A percentile compares a stretch with the other conserved stretches of the same genome.
Conservation (phyloP, 192 early-diverging fungal genomes). For the Ambispora gerdemannii region DNA sequence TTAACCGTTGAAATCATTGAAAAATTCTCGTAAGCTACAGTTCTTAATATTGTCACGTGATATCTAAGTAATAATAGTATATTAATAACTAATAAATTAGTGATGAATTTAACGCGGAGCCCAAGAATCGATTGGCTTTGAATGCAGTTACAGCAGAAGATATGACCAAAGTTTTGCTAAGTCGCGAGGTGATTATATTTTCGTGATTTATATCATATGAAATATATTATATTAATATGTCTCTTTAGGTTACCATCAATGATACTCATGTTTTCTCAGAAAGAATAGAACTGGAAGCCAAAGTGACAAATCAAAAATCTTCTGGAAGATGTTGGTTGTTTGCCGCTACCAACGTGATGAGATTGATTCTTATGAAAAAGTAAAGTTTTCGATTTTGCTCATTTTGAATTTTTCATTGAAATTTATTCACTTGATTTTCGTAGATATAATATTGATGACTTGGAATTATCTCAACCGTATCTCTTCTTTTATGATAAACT, state of each 20-base stretch:
- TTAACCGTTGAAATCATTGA: too few relatives aligned
- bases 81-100: too few relatives aligned
- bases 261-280: conserved; percentile 56
- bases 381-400: neutral
- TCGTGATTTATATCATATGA: neutral
- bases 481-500: conserved; percentile 78
- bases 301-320: conserved; percentile 68
- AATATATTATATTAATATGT: conserved; percentile 34
- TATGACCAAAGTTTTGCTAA: conserved; percentile 55
- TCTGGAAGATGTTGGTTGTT: conserved; percentile 83
- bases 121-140: conserved; percentile 66
- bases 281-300: conserved; percentile 51
- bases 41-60: too few relatives aligned
- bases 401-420: neutral
- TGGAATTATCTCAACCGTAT: conserved; percentile 76
- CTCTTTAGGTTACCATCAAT: conserved; percentile 45
- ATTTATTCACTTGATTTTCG: neutral
- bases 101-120: conserved; percentile 51
- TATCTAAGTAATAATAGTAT: too few relatives aligned
- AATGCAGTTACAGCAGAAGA: conserved; percentile 62
- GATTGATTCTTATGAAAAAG: conserved; percentile 65
- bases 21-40: too few relatives aligned
- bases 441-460: conserved; percentile 68
- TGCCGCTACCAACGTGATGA: conserved; percentile 73
- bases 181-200: conserved; percentile 43